phyloP scores from a whole-genome alignment of 805 yeast species.

The Monosporozyma aquatica region DNA sequence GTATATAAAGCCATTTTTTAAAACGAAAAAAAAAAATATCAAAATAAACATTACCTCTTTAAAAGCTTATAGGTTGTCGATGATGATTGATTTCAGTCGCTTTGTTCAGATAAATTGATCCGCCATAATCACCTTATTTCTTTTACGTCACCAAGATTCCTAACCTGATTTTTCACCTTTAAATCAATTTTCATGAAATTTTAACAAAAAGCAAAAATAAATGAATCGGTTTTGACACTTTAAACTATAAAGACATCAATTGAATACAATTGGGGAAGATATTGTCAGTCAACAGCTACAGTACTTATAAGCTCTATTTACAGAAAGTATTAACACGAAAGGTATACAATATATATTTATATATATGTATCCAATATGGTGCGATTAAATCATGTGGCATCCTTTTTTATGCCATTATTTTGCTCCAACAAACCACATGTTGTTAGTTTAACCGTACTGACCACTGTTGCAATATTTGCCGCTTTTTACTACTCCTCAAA shows the following conservation, averaged over 20 bases:
- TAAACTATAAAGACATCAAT: background rate
- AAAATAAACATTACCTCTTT: background rate
- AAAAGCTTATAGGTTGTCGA: too few species aligned
- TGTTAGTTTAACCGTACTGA: slow-evolving; percentile 11
- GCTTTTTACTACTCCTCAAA: slow-evolving; percentile 17
- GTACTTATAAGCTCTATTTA: background rate
- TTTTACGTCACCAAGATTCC: too few species aligned
- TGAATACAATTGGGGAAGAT: background rate
- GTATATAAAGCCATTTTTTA: slow-evolving; percentile 1
- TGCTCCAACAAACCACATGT: slow-evolving; percentile 26
- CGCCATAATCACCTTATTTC: too few species aligned
- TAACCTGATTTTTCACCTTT: too few species aligned
- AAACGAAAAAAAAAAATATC: background rate
- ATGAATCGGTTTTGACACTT: too few species aligned
- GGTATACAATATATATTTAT: too few species aligned
- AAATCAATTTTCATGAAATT: background rate
- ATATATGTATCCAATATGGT: too few species aligned
- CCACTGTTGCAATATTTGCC: slow-evolving; percentile 11
- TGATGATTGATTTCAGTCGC: too few species aligned
- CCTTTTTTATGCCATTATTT: slow-evolving; percentile 29
- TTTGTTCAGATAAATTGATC: too few species aligned
- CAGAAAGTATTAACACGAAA: too few species aligned
- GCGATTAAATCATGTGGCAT: slow-evolving; percentile 25
- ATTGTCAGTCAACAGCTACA: background rate
- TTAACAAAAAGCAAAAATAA: background rate